Evolutionary conservation across 805 yeast species (phyloP), one percentile per base, ranked within the genome.

Genomic region (Wickerhamia fluorescens): DNA sequence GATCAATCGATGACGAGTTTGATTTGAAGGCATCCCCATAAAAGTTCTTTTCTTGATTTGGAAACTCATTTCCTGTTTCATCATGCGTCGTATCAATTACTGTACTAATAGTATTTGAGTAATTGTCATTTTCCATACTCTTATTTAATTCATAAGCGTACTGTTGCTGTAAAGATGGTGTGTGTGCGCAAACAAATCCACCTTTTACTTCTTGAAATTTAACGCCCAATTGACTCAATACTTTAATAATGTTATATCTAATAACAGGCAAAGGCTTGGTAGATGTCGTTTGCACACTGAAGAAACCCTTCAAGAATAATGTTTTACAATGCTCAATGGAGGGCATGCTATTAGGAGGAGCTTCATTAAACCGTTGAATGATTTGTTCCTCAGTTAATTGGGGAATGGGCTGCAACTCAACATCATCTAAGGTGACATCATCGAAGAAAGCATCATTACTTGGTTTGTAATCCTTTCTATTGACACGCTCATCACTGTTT

Each of bases 261-360:
- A 88, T 87, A 38, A 84, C 82, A 8, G 94, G 88, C 32, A 89
- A 66, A 12, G 95, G 92, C 45, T 86, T 86, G 4, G 95, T 84
- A 2, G 96, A 86, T 0, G 97, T 88, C 1, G 95, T 84, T 58
- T 88, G 96, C 27, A 88, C 96, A 35, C 89, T 78, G 58, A 88
- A 88, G 49, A 89, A 88, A 1, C 96, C 96, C 51, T 87, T 85
- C 52, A 88, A 68, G 62, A 86, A 87, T 40, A 88, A 69, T 2
- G 95, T 88, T 58, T 81, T 81, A 36, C 96, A 95, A 49, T 77
- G 85, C 48, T 88, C 96, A 51, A 89, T 86, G 1, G 96, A 86
- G 16, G 94, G 95, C 96, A 88, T 87, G 10, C 81, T 58, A 31
- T 84, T 85, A 2, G 79, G 74, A 33, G 76, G 72, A 9, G 94